Evolutionary conservation across 2,329 filamentous ascomycete species (phyloP).

Genomic region (Talaromyces sp.): DNA sequence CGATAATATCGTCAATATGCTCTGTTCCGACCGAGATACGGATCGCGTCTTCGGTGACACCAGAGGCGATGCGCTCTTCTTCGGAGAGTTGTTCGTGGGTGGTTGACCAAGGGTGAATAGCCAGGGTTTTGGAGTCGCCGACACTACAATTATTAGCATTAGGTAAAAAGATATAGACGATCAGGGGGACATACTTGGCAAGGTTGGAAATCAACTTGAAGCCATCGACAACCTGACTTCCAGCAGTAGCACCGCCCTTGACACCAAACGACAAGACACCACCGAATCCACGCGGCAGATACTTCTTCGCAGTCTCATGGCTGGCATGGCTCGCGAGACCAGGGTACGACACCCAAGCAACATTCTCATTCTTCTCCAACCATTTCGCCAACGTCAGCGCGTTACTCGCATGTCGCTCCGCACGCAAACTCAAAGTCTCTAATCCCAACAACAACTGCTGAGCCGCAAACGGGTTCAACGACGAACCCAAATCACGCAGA

Average conservation of each 20-base stretch:
- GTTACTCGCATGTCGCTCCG: constrained; percentile 83
- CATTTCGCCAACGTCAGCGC: constrained; percentile 75
- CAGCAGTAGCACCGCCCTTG: constrained; percentile 80
- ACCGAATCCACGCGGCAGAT: constrained; percentile 79
- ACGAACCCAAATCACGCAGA: constrained; percentile 78
- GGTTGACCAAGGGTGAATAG: constrained; percentile 92
- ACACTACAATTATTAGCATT: constrained; percentile 51
- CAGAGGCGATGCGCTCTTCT: constrained; percentile 75
- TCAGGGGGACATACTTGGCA: constrained; percentile 63
- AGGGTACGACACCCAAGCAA: constrained; percentile 92
- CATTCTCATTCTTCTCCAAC: constrained; percentile 78
- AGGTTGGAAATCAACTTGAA: constrained; percentile 96
- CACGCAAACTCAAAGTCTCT: constrained; percentile 84
- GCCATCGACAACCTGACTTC: constrained; percentile 83
- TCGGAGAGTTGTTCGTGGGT: constrained; percentile 90
- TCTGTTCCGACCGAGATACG: constrained; percentile 94
- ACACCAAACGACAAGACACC: constrained; percentile 92
- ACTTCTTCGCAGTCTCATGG: constrained; percentile 80
- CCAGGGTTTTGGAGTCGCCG: constrained; percentile 90
- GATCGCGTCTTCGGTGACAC: constrained; percentile 85
- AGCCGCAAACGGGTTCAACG: constrained; percentile 84
- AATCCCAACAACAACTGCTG: constrained; percentile 87
- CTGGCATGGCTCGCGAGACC: constrained; percentile 79
- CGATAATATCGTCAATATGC: constrained; percentile 96
- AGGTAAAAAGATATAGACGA: background rate